phyloP scores from a whole-genome alignment of 1,139 yeast genomes.

The Torulaspora pretoriensis region DNA sequence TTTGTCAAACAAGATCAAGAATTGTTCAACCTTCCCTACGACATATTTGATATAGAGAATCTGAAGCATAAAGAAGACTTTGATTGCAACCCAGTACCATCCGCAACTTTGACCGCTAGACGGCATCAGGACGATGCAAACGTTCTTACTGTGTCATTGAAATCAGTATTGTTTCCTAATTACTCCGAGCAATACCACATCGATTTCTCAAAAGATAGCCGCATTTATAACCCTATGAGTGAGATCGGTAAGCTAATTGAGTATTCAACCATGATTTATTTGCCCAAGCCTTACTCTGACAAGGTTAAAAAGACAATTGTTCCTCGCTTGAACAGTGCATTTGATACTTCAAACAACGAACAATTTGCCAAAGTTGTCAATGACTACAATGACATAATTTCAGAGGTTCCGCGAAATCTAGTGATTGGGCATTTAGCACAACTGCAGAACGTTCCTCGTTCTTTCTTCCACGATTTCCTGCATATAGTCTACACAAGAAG shows the following conservation, averaged over 20 bases:
- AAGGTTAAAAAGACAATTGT: constrained; percentile 44
- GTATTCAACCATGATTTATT: constrained; percentile 41
- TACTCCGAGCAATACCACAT: constrained; percentile 34
- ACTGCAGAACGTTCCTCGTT: constrained; percentile 48
- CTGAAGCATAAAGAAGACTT: constrained; percentile 8
- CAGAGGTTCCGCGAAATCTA: constrained; percentile 36
- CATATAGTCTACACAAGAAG: constrained; percentile 70
- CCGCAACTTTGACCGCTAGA: constrained; percentile 18
- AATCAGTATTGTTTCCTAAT: constrained; percentile 31
- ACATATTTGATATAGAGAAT: constrained; percentile 23
- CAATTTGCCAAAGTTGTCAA: constrained; percentile 38
- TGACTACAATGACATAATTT: constrained; percentile 42
- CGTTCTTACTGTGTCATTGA: constrained; percentile 21
- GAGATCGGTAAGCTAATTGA: constrained; percentile 67
- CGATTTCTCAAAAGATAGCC: constrained; percentile 23
- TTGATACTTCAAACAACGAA: constrained; percentile 39
- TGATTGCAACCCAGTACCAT: constrained; percentile 14
- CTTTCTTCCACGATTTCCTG: constrained; percentile 62
- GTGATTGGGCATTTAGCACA: constrained; percentile 38
- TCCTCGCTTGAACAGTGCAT: constrained; percentile 43
- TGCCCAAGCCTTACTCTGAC: constrained; percentile 44
- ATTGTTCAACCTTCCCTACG: constrained; percentile 12
- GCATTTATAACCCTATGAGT: constrained; percentile 55
- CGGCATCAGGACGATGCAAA: constrained; percentile 18
- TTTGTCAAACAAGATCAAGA: constrained; percentile 8